Percentiles rank a stretch among this genome's conserved stretches.
phyloP scores from a whole-genome alignment of 495 filamentous ascomycete species.

The Clavariopsis aquatica region DNA sequence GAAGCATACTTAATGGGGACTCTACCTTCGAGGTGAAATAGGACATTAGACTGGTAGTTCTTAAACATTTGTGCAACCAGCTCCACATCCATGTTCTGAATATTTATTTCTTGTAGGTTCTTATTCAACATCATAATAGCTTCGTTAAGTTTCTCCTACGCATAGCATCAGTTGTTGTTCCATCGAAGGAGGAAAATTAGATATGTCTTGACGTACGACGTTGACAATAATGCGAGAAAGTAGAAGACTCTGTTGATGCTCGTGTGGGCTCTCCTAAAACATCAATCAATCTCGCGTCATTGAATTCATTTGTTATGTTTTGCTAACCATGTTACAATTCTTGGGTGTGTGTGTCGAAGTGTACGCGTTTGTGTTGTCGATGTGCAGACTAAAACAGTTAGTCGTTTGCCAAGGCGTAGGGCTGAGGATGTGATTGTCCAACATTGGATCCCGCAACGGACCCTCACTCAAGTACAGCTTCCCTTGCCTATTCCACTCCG shows the following conservation, averaged over 20 bases:
- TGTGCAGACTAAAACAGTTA: slow-evolving; percentile 5
- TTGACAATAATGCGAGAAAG: slow-evolving; percentile 96
- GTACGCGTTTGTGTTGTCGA: slow-evolving; percentile 21
- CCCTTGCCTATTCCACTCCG: too few species aligned
- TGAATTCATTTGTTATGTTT: background rate
- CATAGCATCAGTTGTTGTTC: background rate
- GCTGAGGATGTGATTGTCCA: too few species aligned
- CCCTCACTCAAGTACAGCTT: too few species aligned
- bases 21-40: slow-evolving; percentile 94
- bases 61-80: slow-evolving; percentile 99
- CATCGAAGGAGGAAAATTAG: background rate
- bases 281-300: slow-evolving; percentile 10
- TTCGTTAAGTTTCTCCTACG: slow-evolving; percentile 96
- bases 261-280: slow-evolving; percentile 86
- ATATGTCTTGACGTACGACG: slow-evolving; percentile 63
- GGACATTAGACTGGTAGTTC: slow-evolving; percentile 97
- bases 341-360: background rate
- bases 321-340: slow-evolving; percentile 12
- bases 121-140: slow-evolving; percentile 89
- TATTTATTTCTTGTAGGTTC: slow-evolving; percentile 91
- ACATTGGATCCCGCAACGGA: too few species aligned
- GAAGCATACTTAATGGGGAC: background rate
- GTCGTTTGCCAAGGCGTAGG: slow-evolving; percentile 18
- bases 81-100: slow-evolving; percentile 98
- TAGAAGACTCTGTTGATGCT: slow-evolving; percentile 92